These are phyloP conservation scores for Dalbergia cochinchinensis DNA, from an alignment of 306 rosid genomes.

Conservation along the genomic window DNA sequence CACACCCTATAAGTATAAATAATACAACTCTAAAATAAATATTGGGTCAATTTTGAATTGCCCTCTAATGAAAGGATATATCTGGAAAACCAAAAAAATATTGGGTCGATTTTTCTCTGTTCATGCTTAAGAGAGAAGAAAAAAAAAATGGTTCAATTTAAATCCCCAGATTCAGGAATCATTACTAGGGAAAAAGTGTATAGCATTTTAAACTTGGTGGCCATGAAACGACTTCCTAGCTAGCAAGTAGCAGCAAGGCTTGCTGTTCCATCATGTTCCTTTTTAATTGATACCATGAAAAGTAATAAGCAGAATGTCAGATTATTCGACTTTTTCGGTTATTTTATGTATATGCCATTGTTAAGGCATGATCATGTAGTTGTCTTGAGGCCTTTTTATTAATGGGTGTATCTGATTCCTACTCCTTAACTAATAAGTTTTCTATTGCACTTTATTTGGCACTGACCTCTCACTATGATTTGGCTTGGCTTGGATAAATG, in stretches of 20 bases:
- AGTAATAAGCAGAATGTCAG: slow-evolving; percentile 33
- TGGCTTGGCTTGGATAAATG: not conserved
- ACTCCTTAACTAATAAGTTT: slow-evolving; percentile 17
- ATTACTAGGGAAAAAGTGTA: slow-evolving; percentile 6
- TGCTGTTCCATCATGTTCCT: slow-evolving; percentile 42
- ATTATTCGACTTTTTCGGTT: slow-evolving; percentile 41
- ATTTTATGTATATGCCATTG: slow-evolving; percentile 16
- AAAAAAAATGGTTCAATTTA: slow-evolving; percentile 3
- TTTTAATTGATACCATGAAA: slow-evolving; percentile 46
- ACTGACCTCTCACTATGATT: slow-evolving; percentile 16
- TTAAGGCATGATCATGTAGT: slow-evolving; percentile 40
- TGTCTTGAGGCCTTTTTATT: slow-evolving; percentile 37
- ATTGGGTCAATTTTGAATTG: too few relatives aligned
- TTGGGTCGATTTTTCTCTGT: not conserved
- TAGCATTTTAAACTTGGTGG: slow-evolving; percentile 44
- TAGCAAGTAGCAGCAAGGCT: slow-evolving; percentile 29
- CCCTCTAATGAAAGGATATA: too few relatives aligned
- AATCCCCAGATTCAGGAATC: slow-evolving; percentile 37
- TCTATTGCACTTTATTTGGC: not conserved
- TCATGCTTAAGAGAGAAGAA: too few relatives aligned
- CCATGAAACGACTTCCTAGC: slow-evolving; percentile 41
- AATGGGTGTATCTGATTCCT: slow-evolving; percentile 60
- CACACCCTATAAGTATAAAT: too few relatives aligned
- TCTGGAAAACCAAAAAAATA: too few relatives aligned
- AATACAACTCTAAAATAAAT: too few relatives aligned